Evolutionary conservation across 306 rosid species (phyloP).

Genomic region (Aeschynomene evenia): DNA sequence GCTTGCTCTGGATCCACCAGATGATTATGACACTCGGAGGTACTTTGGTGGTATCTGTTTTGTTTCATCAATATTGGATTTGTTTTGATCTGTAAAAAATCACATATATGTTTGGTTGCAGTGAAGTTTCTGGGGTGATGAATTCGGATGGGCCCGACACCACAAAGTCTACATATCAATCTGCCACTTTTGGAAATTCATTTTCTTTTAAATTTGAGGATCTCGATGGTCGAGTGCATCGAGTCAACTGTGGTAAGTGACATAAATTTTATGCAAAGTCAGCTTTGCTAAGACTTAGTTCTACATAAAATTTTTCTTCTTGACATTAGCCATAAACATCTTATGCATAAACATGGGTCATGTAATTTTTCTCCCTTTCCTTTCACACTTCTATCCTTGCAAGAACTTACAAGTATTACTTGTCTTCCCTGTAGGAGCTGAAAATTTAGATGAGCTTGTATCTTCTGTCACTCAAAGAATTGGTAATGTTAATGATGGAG

Average conservation of each 20-base stretch:
- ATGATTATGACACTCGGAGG: conserved; percentile 83
- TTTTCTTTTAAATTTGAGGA: conserved; percentile 88
- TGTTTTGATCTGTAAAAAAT: conserved; percentile 25
- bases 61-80: conserved; percentile 3
- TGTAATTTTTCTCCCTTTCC: not conserved
- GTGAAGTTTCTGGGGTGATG: conserved; percentile 75
- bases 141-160: conserved; percentile 70
- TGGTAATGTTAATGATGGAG: conserved; percentile 48
- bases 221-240: conserved; percentile 78
- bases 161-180: conserved; percentile 60
- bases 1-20: conserved; percentile 84
- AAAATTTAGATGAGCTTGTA: conserved; percentile 66
- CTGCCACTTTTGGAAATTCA: conserved; percentile 77
- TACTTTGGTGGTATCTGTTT: conserved; percentile 32
- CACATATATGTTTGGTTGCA: conserved; percentile 48
- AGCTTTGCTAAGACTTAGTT: conserved; percentile 12
- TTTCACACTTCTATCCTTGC: not conserved
- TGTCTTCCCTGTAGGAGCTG: conserved; percentile 55
- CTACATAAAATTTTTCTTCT: not conserved
- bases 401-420: conserved; percentile 4
- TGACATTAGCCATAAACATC: not conserved
- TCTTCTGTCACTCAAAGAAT: conserved; percentile 67
- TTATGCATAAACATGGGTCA: not conserved
- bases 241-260: conserved; percentile 76
- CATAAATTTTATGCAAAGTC: not conserved